Evolutionary conservation across 2,329 filamentous ascomycete genomes (phyloP).

Genomic region (Grosmannia penicillata): DNA sequence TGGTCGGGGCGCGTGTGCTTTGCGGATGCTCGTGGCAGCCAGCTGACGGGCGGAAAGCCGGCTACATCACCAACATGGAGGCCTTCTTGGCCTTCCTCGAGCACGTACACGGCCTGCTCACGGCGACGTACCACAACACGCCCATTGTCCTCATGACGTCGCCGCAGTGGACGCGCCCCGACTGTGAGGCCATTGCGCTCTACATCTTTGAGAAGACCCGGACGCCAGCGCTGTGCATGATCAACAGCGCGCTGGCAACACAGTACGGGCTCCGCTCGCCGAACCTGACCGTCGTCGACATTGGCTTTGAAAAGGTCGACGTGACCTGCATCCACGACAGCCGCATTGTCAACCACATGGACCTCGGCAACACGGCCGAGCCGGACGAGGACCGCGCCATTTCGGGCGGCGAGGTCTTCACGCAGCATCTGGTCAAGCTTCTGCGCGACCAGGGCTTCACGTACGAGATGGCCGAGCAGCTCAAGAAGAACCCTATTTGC

Average conservation of each 20-base stretch:
- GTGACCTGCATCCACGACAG: slow-evolving; percentile 83
- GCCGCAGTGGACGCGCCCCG: slow-evolving; percentile 77
- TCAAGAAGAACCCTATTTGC: slow-evolving; percentile 52
- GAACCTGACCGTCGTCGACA: slow-evolving; percentile 75
- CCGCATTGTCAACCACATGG: slow-evolving; percentile 52
- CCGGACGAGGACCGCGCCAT: slow-evolving; percentile 22
- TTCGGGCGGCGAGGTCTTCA: slow-evolving; percentile 82
- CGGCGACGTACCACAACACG: slow-evolving; percentile 89
- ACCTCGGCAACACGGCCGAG: slow-evolving; percentile 41
- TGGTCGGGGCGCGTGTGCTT: neutral
- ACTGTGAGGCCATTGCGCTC: slow-evolving; percentile 75
- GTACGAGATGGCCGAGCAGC: slow-evolving; percentile 53
- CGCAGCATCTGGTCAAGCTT: slow-evolving; percentile 52
- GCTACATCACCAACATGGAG: slow-evolving; percentile 76
- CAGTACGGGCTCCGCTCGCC: slow-evolving; percentile 67
- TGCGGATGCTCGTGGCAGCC: slow-evolving; percentile 1
- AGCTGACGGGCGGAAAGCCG: slow-evolving; percentile 18
- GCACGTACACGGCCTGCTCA: slow-evolving; percentile 79
- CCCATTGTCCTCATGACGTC: slow-evolving; percentile 83
- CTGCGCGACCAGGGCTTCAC: slow-evolving; percentile 45
- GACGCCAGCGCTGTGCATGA: slow-evolving; percentile 77
- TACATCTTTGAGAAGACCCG: slow-evolving; percentile 97
- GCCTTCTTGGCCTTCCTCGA: slow-evolving; percentile 89
- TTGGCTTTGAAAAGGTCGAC: slow-evolving; percentile 85
- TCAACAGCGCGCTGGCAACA: slow-evolving; percentile 77